Conservation (phyloP, 2,329 filamentous ascomycete species). For the Fusarium bactridioides region DNA sequence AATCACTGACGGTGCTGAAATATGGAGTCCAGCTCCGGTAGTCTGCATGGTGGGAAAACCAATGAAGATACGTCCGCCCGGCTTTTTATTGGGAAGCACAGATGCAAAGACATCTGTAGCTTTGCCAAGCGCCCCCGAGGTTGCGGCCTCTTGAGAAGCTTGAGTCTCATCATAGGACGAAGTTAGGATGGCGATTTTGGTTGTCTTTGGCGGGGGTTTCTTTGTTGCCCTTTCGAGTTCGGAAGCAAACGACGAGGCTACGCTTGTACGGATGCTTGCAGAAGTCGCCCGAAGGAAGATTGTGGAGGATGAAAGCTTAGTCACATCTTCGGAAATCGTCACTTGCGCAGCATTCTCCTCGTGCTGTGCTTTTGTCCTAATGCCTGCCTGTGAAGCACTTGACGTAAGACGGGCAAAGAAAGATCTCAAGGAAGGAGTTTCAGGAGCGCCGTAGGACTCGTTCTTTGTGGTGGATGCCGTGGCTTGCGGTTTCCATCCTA, state of each 20-base stretch:
- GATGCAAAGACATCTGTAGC: constrained; percentile 85
- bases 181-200: constrained; percentile 86
- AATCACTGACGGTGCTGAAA: constrained; percentile 95
- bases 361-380: constrained; percentile 64
- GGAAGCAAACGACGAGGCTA: constrained; percentile 74
- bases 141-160: constrained; percentile 64
- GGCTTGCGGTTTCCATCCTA: constrained; percentile 79
- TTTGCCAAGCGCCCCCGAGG: constrained; percentile 58
- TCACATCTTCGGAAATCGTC: constrained; percentile 74
- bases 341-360: constrained; percentile 71
- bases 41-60: constrained; percentile 98
- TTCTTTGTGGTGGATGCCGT: constrained; percentile 51
- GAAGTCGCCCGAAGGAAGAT: constrained; percentile 92
- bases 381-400: constrained; percentile 57
- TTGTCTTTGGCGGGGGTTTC: constrained; percentile 90
- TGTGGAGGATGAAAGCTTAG: constrained; percentile 73
- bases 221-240: constrained; percentile 97
- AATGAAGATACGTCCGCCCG: constrained; percentile 89
- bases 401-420: constrained; percentile 84
- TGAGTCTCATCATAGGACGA: constrained; percentile 86
- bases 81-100: constrained; percentile 85
- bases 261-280: constrained; percentile 79
- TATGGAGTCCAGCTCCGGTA: constrained; percentile 90
- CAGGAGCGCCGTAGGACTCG: constrained; percentile 59
- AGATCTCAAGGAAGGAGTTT: constrained; percentile 70